These are phyloP conservation scores for Alternaria novae-zelandiae DNA, from an alignment of 2,329 filamentous ascomycete genomes.

Conservation along the genomic window DNA sequence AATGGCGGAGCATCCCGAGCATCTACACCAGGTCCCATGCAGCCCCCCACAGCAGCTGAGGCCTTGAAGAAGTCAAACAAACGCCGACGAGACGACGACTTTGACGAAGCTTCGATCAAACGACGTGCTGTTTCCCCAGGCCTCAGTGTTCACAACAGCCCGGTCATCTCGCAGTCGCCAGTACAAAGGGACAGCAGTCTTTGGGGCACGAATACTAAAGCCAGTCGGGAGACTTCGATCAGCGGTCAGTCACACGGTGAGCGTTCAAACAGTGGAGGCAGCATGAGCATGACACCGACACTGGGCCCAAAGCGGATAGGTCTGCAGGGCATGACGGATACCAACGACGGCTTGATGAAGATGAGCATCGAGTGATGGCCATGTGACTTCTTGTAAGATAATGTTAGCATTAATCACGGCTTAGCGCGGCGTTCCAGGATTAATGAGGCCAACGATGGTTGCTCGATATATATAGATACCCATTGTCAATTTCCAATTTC, in stretches of 20 bases:
- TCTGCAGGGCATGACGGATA: conserved; percentile 91
- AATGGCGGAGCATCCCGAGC: conserved; percentile 41
- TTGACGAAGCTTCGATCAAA: conserved; percentile 88
- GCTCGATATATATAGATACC: conserved; percentile 21
- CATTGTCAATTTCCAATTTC: background rate
- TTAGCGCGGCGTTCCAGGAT: conserved; percentile 37
- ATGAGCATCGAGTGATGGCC: conserved; percentile 83
- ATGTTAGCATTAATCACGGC: conserved; percentile 3
- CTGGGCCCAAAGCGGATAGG: conserved; percentile 56
- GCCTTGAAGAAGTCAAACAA: conserved; percentile 61
- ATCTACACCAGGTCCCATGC: conserved; percentile 47
- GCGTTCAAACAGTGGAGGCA: conserved; percentile 56
- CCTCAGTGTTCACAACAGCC: conserved; percentile 89
- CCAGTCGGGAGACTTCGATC: conserved; percentile 62
- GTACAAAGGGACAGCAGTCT: conserved; percentile 72
- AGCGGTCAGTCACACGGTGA: conserved; percentile 60
- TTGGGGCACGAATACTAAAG: conserved; percentile 74
- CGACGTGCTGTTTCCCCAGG: conserved; percentile 89
- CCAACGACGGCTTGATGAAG: conserved; percentile 93
- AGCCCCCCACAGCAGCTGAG: conserved; percentile 49
- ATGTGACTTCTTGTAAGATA: background rate
- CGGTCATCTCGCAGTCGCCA: conserved; percentile 80
- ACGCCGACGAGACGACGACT: conserved; percentile 87
- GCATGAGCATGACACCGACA: conserved; percentile 52
- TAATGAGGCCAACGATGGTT: background rate